phyloP scores from a whole-genome alignment of 305 asterid genomes.

The Rubia occidens region DNA sequence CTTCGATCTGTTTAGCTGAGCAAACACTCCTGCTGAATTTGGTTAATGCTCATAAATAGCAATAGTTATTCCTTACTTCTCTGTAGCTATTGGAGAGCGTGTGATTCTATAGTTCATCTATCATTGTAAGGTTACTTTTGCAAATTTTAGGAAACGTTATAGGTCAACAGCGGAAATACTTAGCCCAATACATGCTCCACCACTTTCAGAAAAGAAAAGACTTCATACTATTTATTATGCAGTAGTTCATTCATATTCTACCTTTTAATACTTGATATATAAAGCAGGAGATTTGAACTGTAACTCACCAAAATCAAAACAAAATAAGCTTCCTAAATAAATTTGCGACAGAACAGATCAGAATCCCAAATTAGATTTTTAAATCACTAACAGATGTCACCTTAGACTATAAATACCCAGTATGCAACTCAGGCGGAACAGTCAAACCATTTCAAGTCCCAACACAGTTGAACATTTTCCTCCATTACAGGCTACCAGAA shows the following conservation, averaged over 20 bases:
- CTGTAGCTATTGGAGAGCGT: neutral
- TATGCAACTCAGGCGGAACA: neutral
- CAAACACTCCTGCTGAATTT: too few species aligned
- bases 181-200: neutral
- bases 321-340: conserved; percentile 6
- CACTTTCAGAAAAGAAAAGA: neutral
- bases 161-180: neutral
- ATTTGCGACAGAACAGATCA: neutral
- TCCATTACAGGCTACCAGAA: neutral
- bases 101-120: neutral
- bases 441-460: neutral
- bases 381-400: neutral
- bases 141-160: neutral
- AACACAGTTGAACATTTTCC: neutral
- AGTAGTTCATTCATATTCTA: neutral
- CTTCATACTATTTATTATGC: neutral
- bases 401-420: neutral
- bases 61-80: neutral
- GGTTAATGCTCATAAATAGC: neutral
- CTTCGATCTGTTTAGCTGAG: too few species aligned
- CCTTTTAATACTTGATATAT: neutral
- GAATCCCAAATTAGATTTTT: neutral
- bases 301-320: neutral
- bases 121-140: neutral
- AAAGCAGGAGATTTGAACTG: neutral